Percentiles rank a stretch among this genome's conserved stretches.
phyloP scores from a whole-genome alignment of 176 grass and related monocot genomes.

The Eragrostis nindensis region DNA sequence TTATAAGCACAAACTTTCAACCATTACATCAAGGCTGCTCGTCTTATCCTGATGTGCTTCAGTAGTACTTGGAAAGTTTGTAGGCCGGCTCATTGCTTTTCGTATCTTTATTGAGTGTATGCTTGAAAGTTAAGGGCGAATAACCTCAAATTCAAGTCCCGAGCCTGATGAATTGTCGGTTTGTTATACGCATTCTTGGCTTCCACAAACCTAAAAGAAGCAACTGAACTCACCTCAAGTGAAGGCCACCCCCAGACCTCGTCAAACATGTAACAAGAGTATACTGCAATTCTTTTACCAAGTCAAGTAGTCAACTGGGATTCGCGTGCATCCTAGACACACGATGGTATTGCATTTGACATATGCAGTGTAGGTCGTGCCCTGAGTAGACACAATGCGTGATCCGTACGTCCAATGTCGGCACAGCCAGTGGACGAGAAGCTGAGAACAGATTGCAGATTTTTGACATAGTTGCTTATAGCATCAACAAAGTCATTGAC shows the following conservation, averaged over 20 bases:
- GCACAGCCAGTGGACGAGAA: neutral
- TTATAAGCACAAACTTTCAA: neutral
- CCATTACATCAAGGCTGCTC: too few species aligned
- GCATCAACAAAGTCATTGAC: neutral
- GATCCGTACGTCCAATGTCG: neutral
- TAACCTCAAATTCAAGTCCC: too few species aligned
- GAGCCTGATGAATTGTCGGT: too few species aligned
- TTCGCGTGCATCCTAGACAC: neutral
- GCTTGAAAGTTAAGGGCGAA: too few species aligned
- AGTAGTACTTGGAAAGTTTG: too few species aligned
- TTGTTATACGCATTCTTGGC: neutral
- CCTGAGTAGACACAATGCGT: too few species aligned
- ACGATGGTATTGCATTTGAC: neutral
- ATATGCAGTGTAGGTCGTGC: too few species aligned
- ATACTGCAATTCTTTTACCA: neutral
- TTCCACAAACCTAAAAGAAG: too few species aligned
- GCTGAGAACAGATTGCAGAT: neutral
- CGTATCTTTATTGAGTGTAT: too few species aligned
- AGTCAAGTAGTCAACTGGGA: neutral
- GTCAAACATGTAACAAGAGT: neutral
- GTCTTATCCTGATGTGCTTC: neutral
- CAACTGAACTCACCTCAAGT: too few species aligned
- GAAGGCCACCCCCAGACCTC: neutral
- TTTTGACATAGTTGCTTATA: neutral
- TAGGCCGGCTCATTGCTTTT: too few species aligned